A percentile compares a stretch with the other conserved stretches of the same genome.
These are phyloP conservation scores for Gracilaria domingensis DNA, from an alignment of 23 red algal genomes.

Conservation along the genomic window DNA sequence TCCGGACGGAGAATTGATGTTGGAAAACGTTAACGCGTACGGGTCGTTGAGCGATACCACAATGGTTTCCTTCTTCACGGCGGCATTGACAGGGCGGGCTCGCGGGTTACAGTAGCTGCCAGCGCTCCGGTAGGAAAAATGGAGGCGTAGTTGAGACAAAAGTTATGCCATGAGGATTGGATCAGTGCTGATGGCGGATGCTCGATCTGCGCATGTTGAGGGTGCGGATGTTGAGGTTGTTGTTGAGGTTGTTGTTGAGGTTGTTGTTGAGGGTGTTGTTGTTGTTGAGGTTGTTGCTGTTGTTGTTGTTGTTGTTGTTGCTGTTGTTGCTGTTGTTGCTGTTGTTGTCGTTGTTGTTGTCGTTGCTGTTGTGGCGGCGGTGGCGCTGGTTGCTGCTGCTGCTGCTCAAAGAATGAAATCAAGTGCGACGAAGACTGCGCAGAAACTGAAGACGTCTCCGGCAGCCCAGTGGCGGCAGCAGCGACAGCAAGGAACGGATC, in stretches of 20 bases:
- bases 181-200: not conserved
- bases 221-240: too few species aligned
- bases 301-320: too few species aligned
- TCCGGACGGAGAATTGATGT: not conserved
- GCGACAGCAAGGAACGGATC: not conserved
- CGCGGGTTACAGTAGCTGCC: slow-evolving; percentile 42
- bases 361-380: too few species aligned
- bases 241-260: too few species aligned
- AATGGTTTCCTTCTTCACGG: slow-evolving; percentile 64
- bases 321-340: too few species aligned
- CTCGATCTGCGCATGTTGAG: not conserved
- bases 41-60: slow-evolving; percentile 39
- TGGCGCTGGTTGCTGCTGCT: too few species aligned
- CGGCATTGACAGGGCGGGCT: slow-evolving; percentile 40
- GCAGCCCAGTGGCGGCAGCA: not conserved
- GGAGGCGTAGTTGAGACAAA: slow-evolving; percentile 60
- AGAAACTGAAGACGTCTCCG: not conserved
- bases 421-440: slow-evolving; percentile 10
- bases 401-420: not conserved
- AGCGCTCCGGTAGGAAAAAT: slow-evolving; percentile 67
- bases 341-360: too few species aligned
- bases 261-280: too few species aligned
- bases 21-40: slow-evolving; percentile 51
- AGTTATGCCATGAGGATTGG: slow-evolving; percentile 65
- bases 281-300: too few species aligned